Conservation (phyloP, 345 rosid species). For the Salix dunnii region DNA sequence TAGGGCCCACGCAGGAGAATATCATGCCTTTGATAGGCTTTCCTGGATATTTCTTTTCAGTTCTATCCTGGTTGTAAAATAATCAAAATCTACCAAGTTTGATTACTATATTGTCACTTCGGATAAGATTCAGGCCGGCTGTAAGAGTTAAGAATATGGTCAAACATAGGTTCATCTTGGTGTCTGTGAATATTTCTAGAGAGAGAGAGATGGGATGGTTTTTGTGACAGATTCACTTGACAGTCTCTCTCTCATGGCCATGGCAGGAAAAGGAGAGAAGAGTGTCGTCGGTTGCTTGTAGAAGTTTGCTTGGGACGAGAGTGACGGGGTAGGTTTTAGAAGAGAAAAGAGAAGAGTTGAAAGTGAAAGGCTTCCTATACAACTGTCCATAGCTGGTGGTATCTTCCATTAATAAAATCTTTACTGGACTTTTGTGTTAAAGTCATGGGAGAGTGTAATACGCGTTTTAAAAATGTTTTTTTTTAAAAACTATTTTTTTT, state of each 20-base stretch:
- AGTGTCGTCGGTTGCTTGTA: slow-evolving; percentile 28
- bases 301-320: slow-evolving; percentile 25
- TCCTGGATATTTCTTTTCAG: slow-evolving; percentile 23
- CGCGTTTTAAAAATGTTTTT: too few species aligned
- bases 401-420: not conserved
- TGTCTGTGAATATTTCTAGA: not conserved
- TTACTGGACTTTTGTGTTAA: not conserved
- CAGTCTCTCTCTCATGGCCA: not conserved
- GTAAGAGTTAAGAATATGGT: not conserved
- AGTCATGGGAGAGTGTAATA: not conserved
- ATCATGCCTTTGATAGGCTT: slow-evolving; percentile 9
- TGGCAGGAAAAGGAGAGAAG: not conserved
- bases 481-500: too few species aligned
- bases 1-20: slow-evolving; percentile 33
- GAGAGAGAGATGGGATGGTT: not conserved
- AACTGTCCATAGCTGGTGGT: slow-evolving; percentile 22
- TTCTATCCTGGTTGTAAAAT: not conserved
- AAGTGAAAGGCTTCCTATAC: slow-evolving; percentile 15
- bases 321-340: slow-evolving; percentile 3
- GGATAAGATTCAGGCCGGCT: not conserved
- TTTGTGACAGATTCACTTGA: slow-evolving; percentile 8
- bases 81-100: not conserved
- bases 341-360: not conserved
- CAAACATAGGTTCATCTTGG: not conserved
- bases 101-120: not conserved